Evolutionary conservation across 139 green algal genomes (phyloP), one percentile per base, ranked within the genome.

Genomic region (Dunaliella sp.): DNA sequence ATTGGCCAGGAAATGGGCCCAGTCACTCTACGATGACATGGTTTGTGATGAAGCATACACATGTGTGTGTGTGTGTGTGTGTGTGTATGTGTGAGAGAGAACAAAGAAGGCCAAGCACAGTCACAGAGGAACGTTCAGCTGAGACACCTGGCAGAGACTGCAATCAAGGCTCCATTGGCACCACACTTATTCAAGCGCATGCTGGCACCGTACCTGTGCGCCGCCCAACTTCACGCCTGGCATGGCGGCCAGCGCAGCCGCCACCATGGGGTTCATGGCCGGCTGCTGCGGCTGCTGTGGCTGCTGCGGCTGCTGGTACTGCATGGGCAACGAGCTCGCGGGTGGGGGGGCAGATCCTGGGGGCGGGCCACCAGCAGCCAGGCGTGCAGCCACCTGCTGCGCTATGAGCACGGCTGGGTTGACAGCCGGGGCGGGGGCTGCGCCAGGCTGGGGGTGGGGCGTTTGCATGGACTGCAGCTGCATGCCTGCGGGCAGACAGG

Each of bases 391-490:
- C 0, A 86, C 88, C 30, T 80, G 83, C 91, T 95, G 92, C 36
- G 91, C 91, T 74, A 90, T 90, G 30, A 88, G 82, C 2, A 94
- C 83, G 1, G 94, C 87, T 28, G 92, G 78, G 79, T 81, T 89
- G 72, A 84, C 28, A 1, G 80, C 36, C 25, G 80, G 80, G 30
- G 78, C 38, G 7, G 80, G n/a, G 80, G 36, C 76, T 36, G 36
- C 12, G 80, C 76, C 76, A 1, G n/a, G 76, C 76, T 37, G 48
- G 48, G 48, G 48, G 48, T 65, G 48, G 48, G 48, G 48, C 7
- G 48, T 65, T 16, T 65, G 48, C 48, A 65, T 65, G 48, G 48
- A 16, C 48, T 65, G 48, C 7, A 16, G 48, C 16, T 65, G 48
- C 7, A 65, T 26, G 48, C 48, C 16, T 16, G 7, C 48, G 48